Evolutionary conservation across 306 rosid genomes (phyloP), one percentile per base, ranked within the genome.

Genomic region (Herpetospermum pedunculosum): DNA sequence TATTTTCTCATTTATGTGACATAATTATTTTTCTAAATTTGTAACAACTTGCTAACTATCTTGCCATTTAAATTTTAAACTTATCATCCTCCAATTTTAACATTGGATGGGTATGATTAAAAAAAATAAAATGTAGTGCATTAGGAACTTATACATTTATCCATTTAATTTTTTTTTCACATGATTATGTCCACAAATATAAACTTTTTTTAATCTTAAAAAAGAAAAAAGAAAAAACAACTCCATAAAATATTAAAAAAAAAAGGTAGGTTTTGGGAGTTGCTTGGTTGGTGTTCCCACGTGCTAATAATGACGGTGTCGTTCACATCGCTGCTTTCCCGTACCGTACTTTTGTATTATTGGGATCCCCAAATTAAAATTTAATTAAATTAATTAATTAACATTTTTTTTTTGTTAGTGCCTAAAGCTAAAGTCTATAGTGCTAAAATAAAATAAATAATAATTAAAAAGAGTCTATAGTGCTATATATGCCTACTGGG

Each of bases 271-370:
- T 40, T 63, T 34, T 19, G 14, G 50, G 52, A 70, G 55, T 65
- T 70, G 65, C 69, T 86, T 79, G 49, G 72, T 79, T 78, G 41
- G 77, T 81, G 79, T 79, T 85, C 68, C 83, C 90, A 87, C 96
- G 85, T 89, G 92, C 87, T 55, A 84, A 87, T 60, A 60, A 60
- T 60, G 43, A 4, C 41, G 65, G n/a, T 58, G 65, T 6, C 38
- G n/a, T 26, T 76, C 40, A n/a, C 16, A 70, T 21, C 62, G 58
- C 13, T 53, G 72, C 76, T 46, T 54, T 48, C 57, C 59, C 85
- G 90, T 87, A 85, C 92, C 84, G 86, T 35, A 62, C 83, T 43
- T 76, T 34, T 64, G 7, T 60, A 57, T 70, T 86, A 63, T 82
- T 38, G 81, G 88, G 86, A 85, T 87, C 83, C 78, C 67, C 58